Evolutionary conservation across 805 yeast genomes (phyloP).

Genomic region (Naumovozyma baii): DNA sequence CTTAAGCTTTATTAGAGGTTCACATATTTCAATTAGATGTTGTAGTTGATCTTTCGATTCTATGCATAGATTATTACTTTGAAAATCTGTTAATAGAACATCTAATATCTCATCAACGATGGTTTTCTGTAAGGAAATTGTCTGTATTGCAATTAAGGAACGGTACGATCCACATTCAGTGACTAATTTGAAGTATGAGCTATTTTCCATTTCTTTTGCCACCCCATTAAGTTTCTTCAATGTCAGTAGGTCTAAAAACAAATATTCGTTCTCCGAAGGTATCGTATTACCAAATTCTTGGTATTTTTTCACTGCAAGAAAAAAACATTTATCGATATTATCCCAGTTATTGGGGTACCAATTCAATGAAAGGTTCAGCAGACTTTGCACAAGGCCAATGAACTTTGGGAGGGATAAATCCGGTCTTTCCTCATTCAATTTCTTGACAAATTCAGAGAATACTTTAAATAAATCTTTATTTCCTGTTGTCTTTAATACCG

Average conservation of each 20-base stretch:
- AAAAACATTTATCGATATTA: conserved; percentile 52
- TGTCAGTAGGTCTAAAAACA: conserved; percentile 14
- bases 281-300: conserved; percentile 24
- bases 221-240: conserved; percentile 5
- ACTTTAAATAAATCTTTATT: conserved; percentile 42
- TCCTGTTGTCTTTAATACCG: conserved; percentile 5
- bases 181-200: conserved; percentile 14
- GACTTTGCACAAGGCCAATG: conserved; percentile 53
- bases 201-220: background rate
- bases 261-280: conserved; percentile 13
- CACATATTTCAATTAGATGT: conserved; percentile 14
- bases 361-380: conserved; percentile 51
- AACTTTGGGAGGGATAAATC: conserved; percentile 60
- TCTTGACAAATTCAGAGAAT: conserved; percentile 57
- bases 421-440: conserved; percentile 47
- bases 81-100: conserved; percentile 36
- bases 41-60: conserved; percentile 18
- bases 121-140: conserved; percentile 36
- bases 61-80: conserved; percentile 6
- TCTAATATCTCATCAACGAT: conserved; percentile 55
- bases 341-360: conserved; percentile 55
- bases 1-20: too few relatives aligned
- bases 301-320: conserved; percentile 39
- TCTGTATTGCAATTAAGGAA: conserved; percentile 15
- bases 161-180: conserved; percentile 18